Evolutionary conservation across 352 stramenopile genomes (phyloP).

Genomic region (Globisporangium uncinulatum): DNA sequence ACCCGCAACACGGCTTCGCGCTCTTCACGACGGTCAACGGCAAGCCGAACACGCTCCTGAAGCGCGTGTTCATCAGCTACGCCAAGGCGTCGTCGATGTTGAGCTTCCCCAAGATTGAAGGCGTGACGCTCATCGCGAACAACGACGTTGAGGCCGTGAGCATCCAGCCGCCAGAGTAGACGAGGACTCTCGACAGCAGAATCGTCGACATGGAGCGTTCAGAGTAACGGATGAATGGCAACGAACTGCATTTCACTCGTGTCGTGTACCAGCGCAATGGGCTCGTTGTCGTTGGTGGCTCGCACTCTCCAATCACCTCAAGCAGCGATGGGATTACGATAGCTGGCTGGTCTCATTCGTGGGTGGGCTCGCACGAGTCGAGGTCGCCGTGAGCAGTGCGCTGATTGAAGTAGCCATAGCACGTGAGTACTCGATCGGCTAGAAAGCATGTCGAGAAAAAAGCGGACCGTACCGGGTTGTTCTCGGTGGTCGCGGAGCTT

Average conservation of each 20-base stretch:
- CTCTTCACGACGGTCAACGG: constrained; percentile 54
- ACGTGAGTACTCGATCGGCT: too few species aligned
- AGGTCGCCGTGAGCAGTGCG: too few species aligned
- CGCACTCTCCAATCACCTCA: too few species aligned
- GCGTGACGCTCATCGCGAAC: constrained; percentile 31
- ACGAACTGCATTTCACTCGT: background rate
- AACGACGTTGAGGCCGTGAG: constrained; percentile 27
- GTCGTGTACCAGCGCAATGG: background rate
- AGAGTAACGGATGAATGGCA: too few species aligned
- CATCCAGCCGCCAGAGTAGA: constrained; percentile 5
- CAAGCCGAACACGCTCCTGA: constrained; percentile 45
- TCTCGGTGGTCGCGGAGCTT: background rate
- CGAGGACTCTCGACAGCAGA: background rate
- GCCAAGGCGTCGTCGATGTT: constrained; percentile 26
- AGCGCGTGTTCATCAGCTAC: constrained; percentile 45
- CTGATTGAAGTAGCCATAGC: too few species aligned
- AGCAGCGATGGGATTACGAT: too few species aligned
- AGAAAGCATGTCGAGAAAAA: too few species aligned
- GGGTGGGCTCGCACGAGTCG: too few species aligned
- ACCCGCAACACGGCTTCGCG: constrained; percentile 25
- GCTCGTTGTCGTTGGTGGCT: too few species aligned
- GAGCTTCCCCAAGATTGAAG: constrained; percentile 28
- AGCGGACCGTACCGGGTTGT: background rate
- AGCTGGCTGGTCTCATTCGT: too few species aligned
- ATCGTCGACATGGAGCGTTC: too few species aligned